These are phyloP conservation scores for Ophiognomonia clavigignenti-juglandacearum DNA, from an alignment of 2,329 filamentous ascomycete species.

Conservation along the genomic window DNA sequence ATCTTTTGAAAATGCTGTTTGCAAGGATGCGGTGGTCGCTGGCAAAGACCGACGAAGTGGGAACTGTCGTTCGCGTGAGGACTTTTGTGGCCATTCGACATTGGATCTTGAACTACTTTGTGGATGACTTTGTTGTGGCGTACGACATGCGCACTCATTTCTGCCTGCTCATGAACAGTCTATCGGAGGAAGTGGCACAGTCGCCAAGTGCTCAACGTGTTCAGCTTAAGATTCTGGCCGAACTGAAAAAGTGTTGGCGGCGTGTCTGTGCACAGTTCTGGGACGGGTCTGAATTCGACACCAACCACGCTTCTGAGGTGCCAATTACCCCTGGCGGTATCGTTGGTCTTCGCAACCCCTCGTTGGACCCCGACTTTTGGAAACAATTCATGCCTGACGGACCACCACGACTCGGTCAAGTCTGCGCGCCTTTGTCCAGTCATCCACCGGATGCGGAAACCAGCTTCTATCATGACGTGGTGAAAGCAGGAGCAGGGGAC, in stretches of 20 bases:
- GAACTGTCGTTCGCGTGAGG: constrained; percentile 89
- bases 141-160: constrained; percentile 71
- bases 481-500: constrained; percentile 26
- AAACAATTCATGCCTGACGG: constrained; percentile 35
- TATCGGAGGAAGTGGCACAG: constrained; percentile 50
- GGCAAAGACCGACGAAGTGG: constrained; percentile 71
- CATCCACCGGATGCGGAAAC: constrained; percentile 22
- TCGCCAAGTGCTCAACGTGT: constrained; percentile 42
- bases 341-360: constrained; percentile 53
- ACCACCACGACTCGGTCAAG: constrained; percentile 39
- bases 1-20: constrained; percentile 78
- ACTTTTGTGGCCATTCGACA: constrained; percentile 94
- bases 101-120: constrained; percentile 97
- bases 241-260: constrained; percentile 97
- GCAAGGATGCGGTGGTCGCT: constrained; percentile 85
- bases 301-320: constrained; percentile 55
- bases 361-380: constrained; percentile 51
- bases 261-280: constrained; percentile 86
- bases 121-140: constrained; percentile 84
- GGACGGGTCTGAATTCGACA: constrained; percentile 67
- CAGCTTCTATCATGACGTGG: constrained; percentile 43
- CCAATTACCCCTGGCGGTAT: constrained; percentile 75
- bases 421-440: constrained; percentile 27
- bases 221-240: constrained; percentile 78
- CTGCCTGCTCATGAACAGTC: constrained; percentile 72